phyloP scores from a whole-genome alignment of 2,329 filamentous ascomycete species.

The Trichoderma semiorbis region DNA sequence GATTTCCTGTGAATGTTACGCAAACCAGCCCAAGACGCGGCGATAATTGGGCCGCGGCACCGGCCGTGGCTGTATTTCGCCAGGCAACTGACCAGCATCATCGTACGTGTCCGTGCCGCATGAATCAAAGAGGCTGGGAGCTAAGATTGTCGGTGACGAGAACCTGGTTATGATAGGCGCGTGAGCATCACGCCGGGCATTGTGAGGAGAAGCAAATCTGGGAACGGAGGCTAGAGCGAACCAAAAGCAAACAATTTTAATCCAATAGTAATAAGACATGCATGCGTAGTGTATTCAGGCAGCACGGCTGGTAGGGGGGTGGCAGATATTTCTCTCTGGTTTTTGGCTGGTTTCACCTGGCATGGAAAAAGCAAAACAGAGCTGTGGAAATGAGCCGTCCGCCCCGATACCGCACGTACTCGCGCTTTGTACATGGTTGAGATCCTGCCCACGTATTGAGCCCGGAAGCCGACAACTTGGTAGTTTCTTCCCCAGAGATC shows the following conservation, averaged over 20 bases:
- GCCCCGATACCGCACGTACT: not conserved
- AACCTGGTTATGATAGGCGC: not conserved
- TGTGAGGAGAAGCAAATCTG: not conserved
- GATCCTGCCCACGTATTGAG: not conserved
- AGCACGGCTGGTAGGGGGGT: not conserved
- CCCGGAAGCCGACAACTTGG: not conserved
- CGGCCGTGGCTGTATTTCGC: not conserved
- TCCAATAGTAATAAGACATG: slow-evolving; percentile 2
- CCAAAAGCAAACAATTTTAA: not conserved
- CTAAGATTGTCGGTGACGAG: not conserved
- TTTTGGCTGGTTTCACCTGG: not conserved
- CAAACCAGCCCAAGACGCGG: not conserved
- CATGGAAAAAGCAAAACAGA: not conserved
- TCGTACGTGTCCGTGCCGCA: not conserved
- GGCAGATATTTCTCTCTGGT: not conserved
- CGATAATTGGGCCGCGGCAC: not conserved
- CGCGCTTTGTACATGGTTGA: not conserved
- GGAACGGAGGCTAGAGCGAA: not conserved
- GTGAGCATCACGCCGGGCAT: not conserved
- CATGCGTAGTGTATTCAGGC: not conserved
- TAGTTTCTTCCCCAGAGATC: not conserved
- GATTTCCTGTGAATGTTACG: not conserved
- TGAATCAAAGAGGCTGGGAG: not conserved
- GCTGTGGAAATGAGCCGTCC: not conserved
- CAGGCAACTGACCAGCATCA: not conserved